These are phyloP conservation scores for Stachybotrys chartarum DNA, from an alignment of 2,329 filamentous ascomycete genomes.

Conservation along the genomic window DNA sequence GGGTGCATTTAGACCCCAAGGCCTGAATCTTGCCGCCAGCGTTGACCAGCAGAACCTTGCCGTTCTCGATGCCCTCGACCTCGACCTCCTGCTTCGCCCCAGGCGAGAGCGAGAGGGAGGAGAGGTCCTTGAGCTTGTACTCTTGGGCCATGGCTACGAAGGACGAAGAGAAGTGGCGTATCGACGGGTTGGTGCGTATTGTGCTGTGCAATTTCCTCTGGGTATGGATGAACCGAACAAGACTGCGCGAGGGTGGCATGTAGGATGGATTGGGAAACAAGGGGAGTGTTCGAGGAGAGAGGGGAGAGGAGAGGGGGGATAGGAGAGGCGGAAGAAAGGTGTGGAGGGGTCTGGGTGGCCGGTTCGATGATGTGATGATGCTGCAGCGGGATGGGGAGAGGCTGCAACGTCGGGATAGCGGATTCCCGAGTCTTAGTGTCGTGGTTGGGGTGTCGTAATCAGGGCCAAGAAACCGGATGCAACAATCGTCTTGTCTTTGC, in stretches of 20 bases:
- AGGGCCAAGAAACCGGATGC: neutral
- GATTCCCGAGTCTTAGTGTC: no score
- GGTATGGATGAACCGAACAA: neutral
- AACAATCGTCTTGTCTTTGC: neutral
- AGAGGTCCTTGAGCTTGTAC: constrained; percentile 69
- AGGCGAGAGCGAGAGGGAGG: constrained; percentile 65
- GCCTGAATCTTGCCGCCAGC: constrained; percentile 70
- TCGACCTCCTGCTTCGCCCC: constrained; percentile 85
- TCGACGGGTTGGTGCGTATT: neutral
- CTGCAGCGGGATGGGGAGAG: neutral
- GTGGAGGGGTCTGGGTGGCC: neutral
- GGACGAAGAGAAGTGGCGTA: constrained; percentile 13
- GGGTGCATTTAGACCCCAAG: constrained; percentile 75
- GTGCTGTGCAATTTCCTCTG: neutral
- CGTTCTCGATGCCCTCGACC: constrained; percentile 79
- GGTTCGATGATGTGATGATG: neutral
- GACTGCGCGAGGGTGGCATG: neutral
- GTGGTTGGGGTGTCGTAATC: no score
- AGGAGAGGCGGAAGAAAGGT: constrained; percentile 7
- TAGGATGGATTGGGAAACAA: neutral
- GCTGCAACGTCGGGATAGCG: neutral
- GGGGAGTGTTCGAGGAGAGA: neutral
- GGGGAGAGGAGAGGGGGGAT: constrained; percentile 1
- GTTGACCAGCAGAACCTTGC: constrained; percentile 82
- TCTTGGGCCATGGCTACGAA: constrained; percentile 43